A percentile compares a stretch with the other conserved stretches of the same genome.
phyloP scores from a whole-genome alignment of 1,139 yeast genomes.

The Candida buenavistaensis region DNA sequence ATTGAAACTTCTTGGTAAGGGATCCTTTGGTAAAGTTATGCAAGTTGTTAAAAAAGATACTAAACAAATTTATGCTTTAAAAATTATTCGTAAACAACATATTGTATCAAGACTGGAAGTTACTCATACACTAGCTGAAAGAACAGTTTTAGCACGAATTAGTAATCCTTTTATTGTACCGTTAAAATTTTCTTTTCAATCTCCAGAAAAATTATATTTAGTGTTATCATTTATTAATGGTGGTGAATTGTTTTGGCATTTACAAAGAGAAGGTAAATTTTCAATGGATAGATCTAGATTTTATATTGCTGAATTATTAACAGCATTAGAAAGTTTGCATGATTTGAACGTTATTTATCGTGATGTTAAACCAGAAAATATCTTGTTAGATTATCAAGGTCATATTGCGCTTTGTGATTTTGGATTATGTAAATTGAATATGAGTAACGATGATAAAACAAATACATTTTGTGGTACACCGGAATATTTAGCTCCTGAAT shows the following conservation, averaged over 20 bases:
- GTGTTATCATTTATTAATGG: slow-evolving; percentile 95
- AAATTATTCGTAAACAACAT: slow-evolving; percentile 90
- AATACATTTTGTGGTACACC: slow-evolving; percentile 97
- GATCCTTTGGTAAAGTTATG: slow-evolving; percentile 98
- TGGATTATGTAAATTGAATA: slow-evolving; percentile 91
- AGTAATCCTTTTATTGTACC: slow-evolving; percentile 99
- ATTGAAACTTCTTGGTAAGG: slow-evolving; percentile 93
- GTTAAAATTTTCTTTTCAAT: slow-evolving; percentile 89
- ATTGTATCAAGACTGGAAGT: slow-evolving; percentile 94
- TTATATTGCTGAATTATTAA: slow-evolving; percentile 88
- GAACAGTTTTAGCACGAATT: slow-evolving; percentile 90
- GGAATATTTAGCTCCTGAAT: slow-evolving; percentile 93
- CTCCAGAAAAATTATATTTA: slow-evolving; percentile 88
- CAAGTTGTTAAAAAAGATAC: slow-evolving; percentile 96
- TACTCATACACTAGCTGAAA: slow-evolving; percentile 92
- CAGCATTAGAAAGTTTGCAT: slow-evolving; percentile 91
- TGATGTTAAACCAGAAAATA: slow-evolving; percentile 94
- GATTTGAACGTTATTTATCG: slow-evolving; percentile 90
- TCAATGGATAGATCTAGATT: slow-evolving; percentile 87
- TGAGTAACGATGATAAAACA: slow-evolving; percentile 86
- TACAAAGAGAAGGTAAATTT: slow-evolving; percentile 88
- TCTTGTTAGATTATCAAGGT: slow-evolving; percentile 89
- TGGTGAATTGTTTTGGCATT: slow-evolving; percentile 93
- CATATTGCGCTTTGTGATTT: slow-evolving; percentile 97
- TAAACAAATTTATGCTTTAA: slow-evolving; percentile 88